Evolutionary conservation across 305 asterid species (phyloP).

Genomic region (Rubia tinctorum): DNA sequence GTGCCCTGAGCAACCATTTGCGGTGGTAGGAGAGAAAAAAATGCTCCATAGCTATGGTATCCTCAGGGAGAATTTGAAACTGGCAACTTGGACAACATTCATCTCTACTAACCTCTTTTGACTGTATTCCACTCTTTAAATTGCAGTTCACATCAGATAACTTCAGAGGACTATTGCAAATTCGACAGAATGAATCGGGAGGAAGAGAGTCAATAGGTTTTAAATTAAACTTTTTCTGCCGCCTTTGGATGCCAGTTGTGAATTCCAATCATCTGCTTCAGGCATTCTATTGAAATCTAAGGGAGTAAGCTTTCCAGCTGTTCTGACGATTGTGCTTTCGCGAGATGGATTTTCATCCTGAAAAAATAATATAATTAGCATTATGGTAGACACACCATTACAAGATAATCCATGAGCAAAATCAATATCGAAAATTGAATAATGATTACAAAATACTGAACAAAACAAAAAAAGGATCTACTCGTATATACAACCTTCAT

Average conservation of each 20-base stretch:
- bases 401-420: background rate
- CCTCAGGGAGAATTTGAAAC: slow-evolving; percentile 76
- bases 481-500: background rate
- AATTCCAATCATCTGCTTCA: slow-evolving; percentile 44
- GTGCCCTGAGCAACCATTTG: slow-evolving; percentile 31
- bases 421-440: background rate
- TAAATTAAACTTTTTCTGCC: slow-evolving; percentile 77
- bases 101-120: slow-evolving; percentile 23
- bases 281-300: slow-evolving; percentile 76
- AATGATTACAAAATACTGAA: background rate
- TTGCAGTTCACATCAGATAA: slow-evolving; percentile 28
- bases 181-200: slow-evolving; percentile 62
- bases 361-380: slow-evolving; percentile 8
- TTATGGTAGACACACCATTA: slow-evolving; percentile 1
- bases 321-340: slow-evolving; percentile 84
- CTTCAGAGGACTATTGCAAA: slow-evolving; percentile 76
- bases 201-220: slow-evolving; percentile 55
- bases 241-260: slow-evolving; percentile 60
- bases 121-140: slow-evolving; percentile 28
- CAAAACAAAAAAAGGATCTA: background rate
- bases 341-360: slow-evolving; percentile 93
- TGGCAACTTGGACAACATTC: slow-evolving; percentile 70
- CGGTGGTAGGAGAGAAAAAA: slow-evolving; percentile 61
- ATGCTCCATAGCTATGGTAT: slow-evolving; percentile 39
- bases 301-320: slow-evolving; percentile 93